Evolutionary conservation across 1,139 yeast species (phyloP), one percentile per base, ranked within the genome.

Genomic region (Saccharomyces hybrid): DNA sequence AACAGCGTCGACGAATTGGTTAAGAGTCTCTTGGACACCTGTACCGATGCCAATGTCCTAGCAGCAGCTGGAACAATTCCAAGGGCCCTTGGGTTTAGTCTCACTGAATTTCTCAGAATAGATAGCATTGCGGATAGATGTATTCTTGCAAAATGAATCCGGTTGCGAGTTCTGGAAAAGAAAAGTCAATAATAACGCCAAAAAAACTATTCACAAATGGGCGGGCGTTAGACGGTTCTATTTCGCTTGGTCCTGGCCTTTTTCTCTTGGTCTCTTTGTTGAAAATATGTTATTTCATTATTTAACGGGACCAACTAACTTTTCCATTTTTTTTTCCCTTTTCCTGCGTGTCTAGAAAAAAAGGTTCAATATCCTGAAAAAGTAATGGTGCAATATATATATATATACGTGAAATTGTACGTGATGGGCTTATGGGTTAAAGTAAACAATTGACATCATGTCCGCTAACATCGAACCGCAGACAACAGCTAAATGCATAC

Each of bases 401-500:
- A 32, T 13, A 32, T 32, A 32, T 32, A 32, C 2, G 23, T 20
- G 38, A 32, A 32, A 32, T 32, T 6, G 14, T 32, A 32, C 14
- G 1, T 32, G 1, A 32, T 32, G 20, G 14, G 14, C 14, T 32
- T 32, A 13, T 20, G 23, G 4, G 23, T 16, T 16, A 5, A n/a
- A 11, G 5, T 5, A n/a, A 13, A 2, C n/a, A 4, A n/a, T 13
- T 2, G n/a, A 31, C n/a, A 13, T 32, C 38, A 53, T 53, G 52
- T 27, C 52, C 14, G 23, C 53, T 7, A 46, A 41, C 23, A 41
- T 53, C 26, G 88, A 83, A 62, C 88, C 88, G 2, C 72, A 76
- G 31, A 80, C 90, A 0, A 76, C 83, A 3, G 90, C 88, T 1
- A 78, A 78, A 58, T 84, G 84, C 20, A 65, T 74, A 13, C 60